Conservation (phyloP, 345 rosid species). For the Kandelia obovata region DNA sequence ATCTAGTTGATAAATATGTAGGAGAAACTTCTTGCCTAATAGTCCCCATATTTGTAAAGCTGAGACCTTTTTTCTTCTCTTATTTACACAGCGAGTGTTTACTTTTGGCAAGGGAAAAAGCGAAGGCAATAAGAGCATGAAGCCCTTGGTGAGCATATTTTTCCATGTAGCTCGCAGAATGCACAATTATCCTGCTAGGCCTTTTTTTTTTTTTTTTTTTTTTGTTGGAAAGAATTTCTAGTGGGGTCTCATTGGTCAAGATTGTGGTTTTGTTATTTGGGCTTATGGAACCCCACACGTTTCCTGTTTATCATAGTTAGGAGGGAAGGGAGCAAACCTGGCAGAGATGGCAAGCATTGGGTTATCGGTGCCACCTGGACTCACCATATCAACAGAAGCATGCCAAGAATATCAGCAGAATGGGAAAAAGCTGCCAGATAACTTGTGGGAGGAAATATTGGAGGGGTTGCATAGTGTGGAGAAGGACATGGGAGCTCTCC, state of each 20-base stretch:
- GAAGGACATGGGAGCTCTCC: constrained; percentile 70
- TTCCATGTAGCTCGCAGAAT: neutral
- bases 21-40: neutral
- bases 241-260: neutral
- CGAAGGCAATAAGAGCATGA: constrained; percentile 97
- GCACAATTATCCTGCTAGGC: neutral
- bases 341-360: constrained; percentile 99
- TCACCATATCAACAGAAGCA: constrained; percentile 93
- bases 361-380: constrained; percentile 89
- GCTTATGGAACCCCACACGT: neutral
- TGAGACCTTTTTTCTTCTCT: constrained; percentile 3
- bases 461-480: constrained; percentile 55
- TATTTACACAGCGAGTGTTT: constrained; percentile 64
- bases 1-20: neutral
- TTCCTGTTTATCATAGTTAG: constrained; percentile 46
- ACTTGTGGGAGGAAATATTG: constrained; percentile 74
- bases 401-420: constrained; percentile 68
- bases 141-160: constrained; percentile 63
- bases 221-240: neutral
- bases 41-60: neutral
- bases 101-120: constrained; percentile 82
- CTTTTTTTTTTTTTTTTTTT: neutral
- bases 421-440: constrained; percentile 61
- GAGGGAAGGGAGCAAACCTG: constrained; percentile 94
- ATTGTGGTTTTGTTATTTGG: no score